Evolutionary conservation across 352 stramenopile genomes (phyloP), one percentile per base, ranked within the genome.

Genomic region (Elongisporangium anandrum): DNA sequence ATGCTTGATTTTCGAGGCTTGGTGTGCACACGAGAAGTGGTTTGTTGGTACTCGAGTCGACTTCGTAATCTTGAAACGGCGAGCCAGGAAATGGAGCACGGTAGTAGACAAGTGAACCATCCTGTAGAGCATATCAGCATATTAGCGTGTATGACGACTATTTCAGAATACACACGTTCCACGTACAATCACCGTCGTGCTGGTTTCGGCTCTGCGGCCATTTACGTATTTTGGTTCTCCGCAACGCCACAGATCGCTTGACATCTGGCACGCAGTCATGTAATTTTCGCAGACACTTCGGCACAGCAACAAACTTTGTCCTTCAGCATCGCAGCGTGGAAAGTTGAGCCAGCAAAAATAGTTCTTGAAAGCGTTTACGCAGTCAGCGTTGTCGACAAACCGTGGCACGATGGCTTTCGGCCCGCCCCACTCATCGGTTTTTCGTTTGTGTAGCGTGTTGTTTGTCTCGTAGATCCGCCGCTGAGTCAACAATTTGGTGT

Each of bases 291-390:
- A 97, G 16, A 94, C 87, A 50, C 82, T 95, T 54, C 87, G 80
- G 23, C 91, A 97, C 26, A 97, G 60, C 59, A 94, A 67, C 45
- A 97, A 65, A 23, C 81, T 94, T 12, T 75, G 63, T 6, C 85
- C 77, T 55, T 94, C 85, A 21, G 86, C 73, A 63, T 97, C 90
- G 68, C 90, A 97, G 29, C 91, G 78, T 19, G 91, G 91, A 63
- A 97, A 97, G 68, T 97, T 97, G 16, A 96, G 51, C 85, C 82
- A 97, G 66, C 90, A 97, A 29, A 93, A 86, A 63, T 94, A 97
- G 59, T 94, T 94, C 41, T 70, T 70, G 64, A 94, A 97, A n/a
- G 91, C 87, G 56, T 96, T 89, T 66, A 94, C 72, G 50, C 91
- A 97, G 63, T 96, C 91, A 9, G 79, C 63, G 57, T 96, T 96